Conservation (phyloP, 2,329 filamentous ascomycete genomes). For the Cordyceps cateniannulata region DNA sequence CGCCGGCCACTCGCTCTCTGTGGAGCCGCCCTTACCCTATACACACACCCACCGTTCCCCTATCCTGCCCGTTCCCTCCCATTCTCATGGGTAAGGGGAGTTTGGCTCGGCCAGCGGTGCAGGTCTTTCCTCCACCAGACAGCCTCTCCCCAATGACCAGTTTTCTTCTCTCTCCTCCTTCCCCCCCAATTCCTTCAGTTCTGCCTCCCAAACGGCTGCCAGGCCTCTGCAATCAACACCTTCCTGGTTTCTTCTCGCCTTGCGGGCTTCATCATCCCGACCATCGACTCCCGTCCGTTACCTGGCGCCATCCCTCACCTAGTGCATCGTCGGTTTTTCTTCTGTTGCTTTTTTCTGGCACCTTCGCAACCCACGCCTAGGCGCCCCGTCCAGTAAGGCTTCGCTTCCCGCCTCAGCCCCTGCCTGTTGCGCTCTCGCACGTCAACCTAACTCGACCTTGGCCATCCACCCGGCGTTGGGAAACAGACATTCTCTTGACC, state of each 20-base stretch:
- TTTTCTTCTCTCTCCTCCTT: slow-evolving; percentile 28
- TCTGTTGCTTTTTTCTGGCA: neutral
- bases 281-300: neutral
- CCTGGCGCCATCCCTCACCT: slow-evolving; percentile 2
- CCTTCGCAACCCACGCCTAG: neutral
- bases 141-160: slow-evolving; percentile 33
- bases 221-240: slow-evolving; percentile 6
- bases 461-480: neutral
- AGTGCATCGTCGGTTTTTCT: slow-evolving; percentile 1
- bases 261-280: neutral
- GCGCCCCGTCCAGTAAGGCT: neutral
- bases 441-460: neutral
- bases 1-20: slow-evolving; percentile 4
- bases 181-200: slow-evolving; percentile 25
- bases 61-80: slow-evolving; percentile 31
- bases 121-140: slow-evolving; percentile 33
- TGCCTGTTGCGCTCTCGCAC: neutral
- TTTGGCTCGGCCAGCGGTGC: slow-evolving; percentile 30
- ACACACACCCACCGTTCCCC: slow-evolving; percentile 18
- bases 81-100: slow-evolving; percentile 38
- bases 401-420: slow-evolving; percentile 4
- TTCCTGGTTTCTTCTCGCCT: neutral
- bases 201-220: slow-evolving; percentile 13
- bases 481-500: neutral
- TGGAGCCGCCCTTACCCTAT: neutral